Base-by-base conservation (phyloP, 306 rosid species). In the Trifolium subterraneum region DNA sequence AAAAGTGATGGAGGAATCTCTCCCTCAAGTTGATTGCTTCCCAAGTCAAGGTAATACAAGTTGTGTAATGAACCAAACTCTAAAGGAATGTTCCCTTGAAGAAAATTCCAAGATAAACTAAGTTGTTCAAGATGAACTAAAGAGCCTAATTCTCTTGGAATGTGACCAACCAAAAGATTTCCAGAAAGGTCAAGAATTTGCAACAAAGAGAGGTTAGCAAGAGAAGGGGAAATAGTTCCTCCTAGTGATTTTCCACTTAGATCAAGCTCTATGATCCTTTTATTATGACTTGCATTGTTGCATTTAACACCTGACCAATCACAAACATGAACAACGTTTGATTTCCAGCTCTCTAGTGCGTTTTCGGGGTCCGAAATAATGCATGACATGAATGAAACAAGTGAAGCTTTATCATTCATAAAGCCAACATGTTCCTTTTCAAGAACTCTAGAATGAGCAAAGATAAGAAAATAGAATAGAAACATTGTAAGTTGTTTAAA, bases 301-400 rank as follows among this genome's bases (percentile, higher is more conserved):
- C 97, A 94, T n/a, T 69, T 88, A 9, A 94, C 71, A 4, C 98
- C 93, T 14, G 80, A 71, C 98, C 95, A 94, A 33, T 79, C 77
- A 70, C 97, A 94, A n/a, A 90, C 83, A 73, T 83, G 90, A 78
- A 78, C 55, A 12, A 29, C 29, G 0, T 56, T 64, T 70, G 88
- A 59, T 39, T 80, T 87, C 98, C 96, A 94, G 60, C 78, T 85
- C 68, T 73, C 72, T 35, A 94, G 80, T 69, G 70, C 27, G 10
- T 80, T 86, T 39, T 80, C 65, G 0, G 93, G 93, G 85, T 94
- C 98, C 0, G 88, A 94, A 75, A 75, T 82, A 76, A 91, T 87
- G 56, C 87, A 79, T 62, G 82, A 63, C 90, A 77, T 88, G 95
- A 94, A 94, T 8, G 95, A 87, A 72, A 86, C 68, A 79, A 94